Base-by-base conservation (phyloP, 768 basidiomycete genomes). In the Galerina marginata region DNA sequence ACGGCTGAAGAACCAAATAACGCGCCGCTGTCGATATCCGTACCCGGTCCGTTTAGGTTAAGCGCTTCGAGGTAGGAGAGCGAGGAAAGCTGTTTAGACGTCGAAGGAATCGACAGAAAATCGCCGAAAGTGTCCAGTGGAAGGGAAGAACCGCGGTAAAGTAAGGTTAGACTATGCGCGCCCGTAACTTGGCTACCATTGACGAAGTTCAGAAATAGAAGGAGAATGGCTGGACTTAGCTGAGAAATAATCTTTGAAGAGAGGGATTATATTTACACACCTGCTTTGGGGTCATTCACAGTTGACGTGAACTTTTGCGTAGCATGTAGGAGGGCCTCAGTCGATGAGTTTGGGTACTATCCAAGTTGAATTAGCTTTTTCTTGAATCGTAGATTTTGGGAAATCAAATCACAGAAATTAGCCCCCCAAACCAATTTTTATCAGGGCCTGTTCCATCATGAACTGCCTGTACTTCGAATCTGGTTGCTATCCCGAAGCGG, bases 401-500 rank as follows among this genome's bases (percentile, higher is more conserved):
- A 44, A 44, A 53, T 62, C 74, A 60, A 57, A 80, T 79, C 37
- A 72, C 20, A 20, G 20, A 57, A 20, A 81, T 71, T 6, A 71
- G 40, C 0, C 79, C 80, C 6, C 81, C 81, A 63, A 72, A 79
- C 67, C 70, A 79, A 37, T 67, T 68, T 56, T 76, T 76, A 39
- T 78, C 73, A 9, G 70, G 71, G 20, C 67, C 69, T 9, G 74
- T 75, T 3, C 78, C 81, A 7, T 75, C 77, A 56, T 77, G 77
- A 7, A 77, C 69, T 12, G 78, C 74, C 36, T 72, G 59, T 9
- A 82, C 70, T 48, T 77, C 77, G 54, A 78, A 80, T 23, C 79
- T 66, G 14, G 80, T 80, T 12, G 79, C 78, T 40, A 82, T 80
- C 2, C 79, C 80, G 61, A 81, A 79, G 9, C 79, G 72, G 66